Evolutionary conservation across 768 basidiomycete species (phyloP), one percentile per base, ranked within the genome.

Genomic region (Pleurotus djamor): DNA sequence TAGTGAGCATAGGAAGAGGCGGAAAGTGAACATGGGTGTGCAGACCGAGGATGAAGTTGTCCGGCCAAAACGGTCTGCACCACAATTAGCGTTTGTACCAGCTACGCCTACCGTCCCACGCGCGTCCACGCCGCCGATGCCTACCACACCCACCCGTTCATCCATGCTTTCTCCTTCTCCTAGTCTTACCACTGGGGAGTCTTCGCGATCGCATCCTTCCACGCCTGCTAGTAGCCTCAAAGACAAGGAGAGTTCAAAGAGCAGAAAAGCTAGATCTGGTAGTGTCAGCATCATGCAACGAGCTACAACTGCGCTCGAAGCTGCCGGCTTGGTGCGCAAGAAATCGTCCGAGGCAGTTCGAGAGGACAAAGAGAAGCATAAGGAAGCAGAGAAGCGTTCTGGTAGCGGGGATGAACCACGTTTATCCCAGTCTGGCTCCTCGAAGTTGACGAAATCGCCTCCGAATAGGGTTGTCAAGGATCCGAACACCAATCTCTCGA

Each of bases 211-310:
- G 6, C 79, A 86, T 64, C 90, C 88, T 10, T 82, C 84, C 2
- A 92, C 91, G 0, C 90, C 92, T 0, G 82, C 80, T 21, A 80
- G 86, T 13, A 85, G 83, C 62, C 59, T 80, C 58, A 87, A 80
- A 66, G 84, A 84, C 55, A 82, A 79, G 66, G 84, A 84, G 57
- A 79, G 78, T 28, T 70, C 74, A 45, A 88, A 84, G 62, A 78
- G 79, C 16, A 79, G 87, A 50, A 95, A 96, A 69, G 76, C 73
- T 28, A 81, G 96, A 13, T 87, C 93, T 2, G 91, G 94, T 5
- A 96, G 95, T 59, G 92, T 98, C 54, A 95, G 89, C 66, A 97
- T 98, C 71, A 92, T 98, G 83, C 96, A 98, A 66, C 86, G 95
- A 28, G 95, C 94, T 0, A 96, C 94, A 2, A 96, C 94, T 0